These are phyloP conservation scores for Quercus bicolor DNA, from an alignment of 306 rosid genomes.

Conservation along the genomic window DNA sequence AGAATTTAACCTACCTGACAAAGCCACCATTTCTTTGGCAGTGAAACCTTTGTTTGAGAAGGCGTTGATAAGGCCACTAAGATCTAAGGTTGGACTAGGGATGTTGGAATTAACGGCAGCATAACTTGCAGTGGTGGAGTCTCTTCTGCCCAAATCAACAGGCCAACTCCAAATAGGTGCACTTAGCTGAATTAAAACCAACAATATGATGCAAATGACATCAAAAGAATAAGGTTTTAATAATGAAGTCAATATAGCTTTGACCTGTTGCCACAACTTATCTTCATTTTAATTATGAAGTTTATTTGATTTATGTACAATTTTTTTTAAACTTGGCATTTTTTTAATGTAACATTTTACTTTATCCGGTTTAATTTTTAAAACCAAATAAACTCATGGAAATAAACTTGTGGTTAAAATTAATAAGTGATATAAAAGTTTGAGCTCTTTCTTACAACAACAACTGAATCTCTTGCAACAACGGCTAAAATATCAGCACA, in stretches of 20 bases:
- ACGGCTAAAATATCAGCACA: conserved; percentile 60
- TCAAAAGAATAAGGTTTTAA: neutral
- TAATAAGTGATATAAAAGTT: too few relatives aligned
- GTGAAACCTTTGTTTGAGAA: conserved; percentile 60
- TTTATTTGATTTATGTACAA: too few relatives aligned
- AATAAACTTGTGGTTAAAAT: too few relatives aligned
- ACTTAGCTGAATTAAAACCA: conserved; percentile 38
- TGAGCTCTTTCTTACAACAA: neutral
- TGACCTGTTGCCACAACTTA: too few relatives aligned
- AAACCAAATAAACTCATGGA: too few relatives aligned
- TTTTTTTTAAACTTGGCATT: too few relatives aligned
- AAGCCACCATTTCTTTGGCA: conserved; percentile 54
- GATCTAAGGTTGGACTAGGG: conserved; percentile 40
- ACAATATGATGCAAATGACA: neutral
- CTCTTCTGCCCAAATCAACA: conserved; percentile 66
- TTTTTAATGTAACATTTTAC: too few relatives aligned
- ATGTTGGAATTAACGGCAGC: conserved; percentile 42
- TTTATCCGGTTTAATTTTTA: too few relatives aligned
- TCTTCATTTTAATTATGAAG: too few relatives aligned
- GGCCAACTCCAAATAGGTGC: conserved; percentile 40
- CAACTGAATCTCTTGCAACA: neutral
- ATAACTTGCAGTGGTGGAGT: conserved; percentile 62
- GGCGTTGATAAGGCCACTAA: conserved; percentile 35
- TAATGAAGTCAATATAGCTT: neutral
- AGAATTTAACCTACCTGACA: conserved; percentile 41